phyloP scores from a whole-genome alignment of 1,139 yeast genomes.

The Nadsonia starkeyi-henricii region DNA sequence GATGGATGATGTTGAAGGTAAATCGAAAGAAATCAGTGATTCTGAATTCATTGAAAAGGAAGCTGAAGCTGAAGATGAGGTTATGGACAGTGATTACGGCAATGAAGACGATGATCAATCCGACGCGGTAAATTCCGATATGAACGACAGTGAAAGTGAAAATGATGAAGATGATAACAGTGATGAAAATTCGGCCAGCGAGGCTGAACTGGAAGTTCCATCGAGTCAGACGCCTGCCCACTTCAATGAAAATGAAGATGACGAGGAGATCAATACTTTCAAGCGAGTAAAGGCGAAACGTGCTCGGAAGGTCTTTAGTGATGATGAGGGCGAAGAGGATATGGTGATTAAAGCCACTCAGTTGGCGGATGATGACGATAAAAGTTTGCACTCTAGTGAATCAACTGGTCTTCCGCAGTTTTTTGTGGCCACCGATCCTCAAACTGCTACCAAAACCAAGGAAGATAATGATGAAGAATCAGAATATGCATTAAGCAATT shows the following conservation, averaged over 20 bases:
- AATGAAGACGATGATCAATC: slow-evolving; percentile 4
- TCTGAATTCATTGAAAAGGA: neutral
- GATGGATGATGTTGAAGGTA: neutral
- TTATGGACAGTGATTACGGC: slow-evolving; percentile 7
- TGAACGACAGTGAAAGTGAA: slow-evolving; percentile 7
- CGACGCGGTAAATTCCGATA: slow-evolving; percentile 4
- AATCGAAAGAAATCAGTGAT: neutral
- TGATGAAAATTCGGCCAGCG: slow-evolving; percentile 7
- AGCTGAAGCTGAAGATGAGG: neutral
- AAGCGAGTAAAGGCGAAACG: neutral
- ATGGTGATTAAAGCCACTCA: neutral
- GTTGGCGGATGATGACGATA: neutral
- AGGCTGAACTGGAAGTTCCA: neutral
- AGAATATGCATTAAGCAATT: no score
- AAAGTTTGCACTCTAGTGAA: no score
- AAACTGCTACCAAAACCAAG: no score
- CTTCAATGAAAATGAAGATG: neutral
- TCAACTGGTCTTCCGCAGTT: no score
- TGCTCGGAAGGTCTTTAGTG: neutral
- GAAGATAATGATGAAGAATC: no score
- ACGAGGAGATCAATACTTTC: neutral
- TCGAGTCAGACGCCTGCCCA: neutral
- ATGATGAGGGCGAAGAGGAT: neutral
- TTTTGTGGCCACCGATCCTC: no score
- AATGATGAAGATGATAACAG: slow-evolving; percentile 8